Evolutionary conservation across 129 eudicot species (phyloP).

Genomic region (Arctium lappa): DNA sequence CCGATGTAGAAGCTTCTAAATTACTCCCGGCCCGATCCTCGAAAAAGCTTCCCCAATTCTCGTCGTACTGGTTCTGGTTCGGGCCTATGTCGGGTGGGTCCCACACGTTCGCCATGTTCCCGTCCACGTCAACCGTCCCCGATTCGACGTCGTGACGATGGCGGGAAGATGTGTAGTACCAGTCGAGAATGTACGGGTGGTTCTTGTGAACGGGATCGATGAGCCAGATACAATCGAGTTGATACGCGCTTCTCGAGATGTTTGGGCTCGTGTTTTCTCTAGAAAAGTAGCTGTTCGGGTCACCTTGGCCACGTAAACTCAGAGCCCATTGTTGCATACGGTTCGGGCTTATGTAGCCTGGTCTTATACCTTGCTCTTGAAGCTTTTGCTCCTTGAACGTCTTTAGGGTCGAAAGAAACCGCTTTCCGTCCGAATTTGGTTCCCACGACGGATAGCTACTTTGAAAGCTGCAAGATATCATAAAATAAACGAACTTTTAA

Average conservation of each 20-base stretch:
- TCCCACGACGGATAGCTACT: slow-evolving; percentile 90
- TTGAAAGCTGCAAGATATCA: slow-evolving; percentile 59
- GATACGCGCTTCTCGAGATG: slow-evolving; percentile 32
- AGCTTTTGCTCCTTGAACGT: slow-evolving; percentile 65
- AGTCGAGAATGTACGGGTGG: slow-evolving; percentile 79
- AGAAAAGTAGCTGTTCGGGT: slow-evolving; percentile 43
- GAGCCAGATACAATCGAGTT: slow-evolving; percentile 64
- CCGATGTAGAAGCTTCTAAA: slow-evolving; percentile 73
- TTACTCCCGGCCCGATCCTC: slow-evolving; percentile 43
- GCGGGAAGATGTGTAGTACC: slow-evolving; percentile 66
- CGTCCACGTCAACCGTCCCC: slow-evolving; percentile 23
- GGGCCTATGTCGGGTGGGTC: slow-evolving; percentile 33
- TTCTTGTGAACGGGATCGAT: slow-evolving; percentile 59
- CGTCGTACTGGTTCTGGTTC: slow-evolving; percentile 36
- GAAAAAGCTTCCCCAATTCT: slow-evolving; percentile 57
- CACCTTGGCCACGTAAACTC: slow-evolving; percentile 29
- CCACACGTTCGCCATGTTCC: slow-evolving; percentile 42
- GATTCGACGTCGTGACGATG: slow-evolving; percentile 31
- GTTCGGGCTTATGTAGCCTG: slow-evolving; percentile 36
- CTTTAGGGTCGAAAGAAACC: slow-evolving; percentile 53
- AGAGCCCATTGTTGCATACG: slow-evolving; percentile 44
- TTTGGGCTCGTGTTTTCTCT: slow-evolving; percentile 35
- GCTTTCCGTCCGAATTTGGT: slow-evolving; percentile 68
- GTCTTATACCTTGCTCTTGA: slow-evolving; percentile 44
- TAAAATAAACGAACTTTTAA: background rate